Base-by-base conservation (phyloP, 192 early-diverging fungal species). In the Coemansia sp. region DNA sequence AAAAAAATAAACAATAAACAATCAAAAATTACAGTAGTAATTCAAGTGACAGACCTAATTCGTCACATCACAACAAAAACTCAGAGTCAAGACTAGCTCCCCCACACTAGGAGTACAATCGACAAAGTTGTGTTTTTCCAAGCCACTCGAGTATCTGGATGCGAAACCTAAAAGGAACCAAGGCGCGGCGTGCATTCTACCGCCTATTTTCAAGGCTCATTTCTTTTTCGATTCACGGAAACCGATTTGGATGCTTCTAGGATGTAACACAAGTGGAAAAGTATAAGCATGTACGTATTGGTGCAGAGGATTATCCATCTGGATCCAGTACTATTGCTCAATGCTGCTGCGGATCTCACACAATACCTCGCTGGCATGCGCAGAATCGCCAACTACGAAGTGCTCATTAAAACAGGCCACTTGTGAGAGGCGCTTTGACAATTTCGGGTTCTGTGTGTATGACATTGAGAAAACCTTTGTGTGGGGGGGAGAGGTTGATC, bases 281-380 rank as follows among this genome's bases (percentile, higher is more conserved):
- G 13, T 43, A 43, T 43, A 11, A 43, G 12, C 44, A 46, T 46
- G 44, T 18, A 46, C 44, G 44, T 46, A 16, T 46, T 51, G 5
- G 54, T 27, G 24, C 27, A 31, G 27, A 15, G 27, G 54, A 55
- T 55, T 55, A 55, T 55, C 54, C 5, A 4, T 31, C 54, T 31
- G 27, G 27, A 16, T 31, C 54, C 54, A 22, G 22, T 20, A 51
- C 49, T 51, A 51, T 51, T 51, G 49, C 49, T 8, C n/a, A 20
- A n/a, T 51, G 49, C 6, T 47, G 44, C 5, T 47, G 44, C 44
- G 44, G 44, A 52, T 52, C 51, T n/a, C 27, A 6, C 54, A 55
- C 54, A 55, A 55, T 55, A 55, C 27, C 54, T 55, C 27, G 54
- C 29, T 55, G 27, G 54, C 54, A 55, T 55, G 54, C 54, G n/a